Evolutionary conservation across 2,329 filamentous ascomycete species (phyloP).

Genomic region (Diaporthe citri): DNA sequence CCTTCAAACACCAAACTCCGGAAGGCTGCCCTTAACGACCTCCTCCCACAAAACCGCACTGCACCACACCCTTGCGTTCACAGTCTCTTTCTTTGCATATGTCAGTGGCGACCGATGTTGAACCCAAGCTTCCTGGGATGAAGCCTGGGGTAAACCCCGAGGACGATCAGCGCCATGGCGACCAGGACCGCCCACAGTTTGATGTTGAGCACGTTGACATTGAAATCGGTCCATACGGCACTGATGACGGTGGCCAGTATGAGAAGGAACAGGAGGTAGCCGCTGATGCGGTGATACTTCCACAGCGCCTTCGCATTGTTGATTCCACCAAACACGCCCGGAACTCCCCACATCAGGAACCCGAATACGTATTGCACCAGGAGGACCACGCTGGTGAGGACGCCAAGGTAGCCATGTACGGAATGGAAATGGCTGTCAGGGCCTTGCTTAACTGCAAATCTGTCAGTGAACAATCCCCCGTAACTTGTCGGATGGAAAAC

Average conservation of each 20-base stretch:
- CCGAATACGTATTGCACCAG: conserved; percentile 82
- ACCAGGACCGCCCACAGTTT: conserved; percentile 81
- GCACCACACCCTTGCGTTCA: not conserved
- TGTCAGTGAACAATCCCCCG: not conserved
- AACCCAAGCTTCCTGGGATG: conserved; percentile 84
- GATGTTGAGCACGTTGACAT: conserved; percentile 75
- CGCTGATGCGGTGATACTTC: conserved; percentile 87
- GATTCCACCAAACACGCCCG: conserved; percentile 80
- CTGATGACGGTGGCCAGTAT: conserved; percentile 80
- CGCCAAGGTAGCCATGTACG: conserved; percentile 85
- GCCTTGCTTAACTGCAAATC: conserved; percentile 17
- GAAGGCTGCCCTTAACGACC: not conserved
- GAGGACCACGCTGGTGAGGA: conserved; percentile 78
- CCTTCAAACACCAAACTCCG: not conserved
- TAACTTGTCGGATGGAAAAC: not conserved
- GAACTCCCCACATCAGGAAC: conserved; percentile 84
- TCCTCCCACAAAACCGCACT: not conserved
- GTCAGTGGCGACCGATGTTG: conserved; percentile 21
- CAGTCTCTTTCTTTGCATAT: not conserved
- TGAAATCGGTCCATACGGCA: conserved; percentile 83
- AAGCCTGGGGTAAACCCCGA: conserved; percentile 82
- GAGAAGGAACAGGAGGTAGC: conserved; percentile 79
- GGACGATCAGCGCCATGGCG: conserved; percentile 73
- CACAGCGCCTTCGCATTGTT: conserved; percentile 85
- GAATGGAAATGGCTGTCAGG: conserved; percentile 81